phyloP scores from a whole-genome alignment of 2,329 filamentous ascomycete genomes.

The Pseudogymnoascus sp. region DNA sequence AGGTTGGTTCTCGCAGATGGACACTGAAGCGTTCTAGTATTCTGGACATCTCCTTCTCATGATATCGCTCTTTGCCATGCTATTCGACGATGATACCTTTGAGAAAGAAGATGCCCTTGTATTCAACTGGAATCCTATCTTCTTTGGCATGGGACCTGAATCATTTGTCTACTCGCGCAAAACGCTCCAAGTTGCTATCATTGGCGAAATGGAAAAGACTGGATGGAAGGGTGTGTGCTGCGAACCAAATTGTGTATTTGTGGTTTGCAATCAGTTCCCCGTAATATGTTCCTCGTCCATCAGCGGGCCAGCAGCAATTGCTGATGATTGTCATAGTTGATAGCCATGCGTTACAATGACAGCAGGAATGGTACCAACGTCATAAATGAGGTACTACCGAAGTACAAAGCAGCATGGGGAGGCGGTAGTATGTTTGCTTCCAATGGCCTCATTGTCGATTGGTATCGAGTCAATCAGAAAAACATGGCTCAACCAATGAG shows the following conservation, averaged over 20 bases:
- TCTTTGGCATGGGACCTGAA: slow-evolving; percentile 31
- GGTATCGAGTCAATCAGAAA: slow-evolving; percentile 25
- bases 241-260: slow-evolving; percentile 34
- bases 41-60: slow-evolving; percentile 34
- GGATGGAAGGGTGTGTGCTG: slow-evolving; percentile 35
- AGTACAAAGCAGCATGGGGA: slow-evolving; percentile 31
- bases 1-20: background rate
- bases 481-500: slow-evolving; percentile 15
- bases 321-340: slow-evolving; percentile 22
- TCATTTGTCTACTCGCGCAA: slow-evolving; percentile 28
- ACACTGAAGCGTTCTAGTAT: slow-evolving; percentile 18
- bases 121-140: slow-evolving; percentile 34
- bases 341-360: slow-evolving; percentile 32
- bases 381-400: slow-evolving; percentile 27
- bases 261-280: slow-evolving; percentile 37
- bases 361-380: slow-evolving; percentile 27
- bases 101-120: slow-evolving; percentile 27
- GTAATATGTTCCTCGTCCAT: slow-evolving; percentile 19
- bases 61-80: slow-evolving; percentile 33
- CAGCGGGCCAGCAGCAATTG: background rate
- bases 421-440: slow-evolving; percentile 26
- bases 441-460: slow-evolving; percentile 23
- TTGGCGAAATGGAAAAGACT: slow-evolving; percentile 31
- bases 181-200: slow-evolving; percentile 29
- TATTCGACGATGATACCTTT: slow-evolving; percentile 35